These are phyloP conservation scores for Schwanniomyces etchellsii DNA, from an alignment of 1,139 yeast genomes.

Conservation along the genomic window DNA sequence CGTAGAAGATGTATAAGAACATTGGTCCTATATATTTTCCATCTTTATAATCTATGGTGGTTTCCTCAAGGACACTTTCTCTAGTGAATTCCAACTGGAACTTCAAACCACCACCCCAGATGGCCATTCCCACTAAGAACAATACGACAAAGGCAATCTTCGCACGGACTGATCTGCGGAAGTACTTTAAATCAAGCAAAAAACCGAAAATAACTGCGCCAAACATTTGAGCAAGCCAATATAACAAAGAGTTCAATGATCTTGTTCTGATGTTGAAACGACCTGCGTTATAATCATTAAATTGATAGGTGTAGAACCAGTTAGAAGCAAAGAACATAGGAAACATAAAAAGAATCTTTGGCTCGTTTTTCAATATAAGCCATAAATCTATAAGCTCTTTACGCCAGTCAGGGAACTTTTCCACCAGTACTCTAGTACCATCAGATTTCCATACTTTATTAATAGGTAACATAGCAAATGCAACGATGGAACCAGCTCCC, in stretches of 20 bases:
- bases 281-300: slow-evolving; percentile 52
- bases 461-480: slow-evolving; percentile 45
- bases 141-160: slow-evolving; percentile 40
- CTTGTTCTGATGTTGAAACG: slow-evolving; percentile 55
- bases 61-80: slow-evolving; percentile 19
- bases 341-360: slow-evolving; percentile 43
- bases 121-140: slow-evolving; percentile 37
- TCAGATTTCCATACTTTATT: slow-evolving; percentile 46
- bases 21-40: slow-evolving; percentile 50
- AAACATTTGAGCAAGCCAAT: slow-evolving; percentile 57
- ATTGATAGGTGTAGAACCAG: slow-evolving; percentile 64
- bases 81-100: slow-evolving; percentile 45
- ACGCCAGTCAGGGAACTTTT: slow-evolving; percentile 43
- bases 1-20: slow-evolving; percentile 58
- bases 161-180: slow-evolving; percentile 42
- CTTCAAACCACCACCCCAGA: slow-evolving; percentile 61
- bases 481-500: slow-evolving; percentile 42
- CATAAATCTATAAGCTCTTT: slow-evolving; percentile 40
- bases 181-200: slow-evolving; percentile 38
- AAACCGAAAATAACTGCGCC: slow-evolving; percentile 49
- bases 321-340: slow-evolving; percentile 61
- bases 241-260: slow-evolving; percentile 53
- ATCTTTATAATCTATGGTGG: slow-evolving; percentile 39
- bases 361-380: slow-evolving; percentile 38
- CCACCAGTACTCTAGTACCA: slow-evolving; percentile 43